These are phyloP conservation scores for Curvularia eragrostidis DNA, from an alignment of 2,329 filamentous ascomycete genomes.

Conservation along the genomic window DNA sequence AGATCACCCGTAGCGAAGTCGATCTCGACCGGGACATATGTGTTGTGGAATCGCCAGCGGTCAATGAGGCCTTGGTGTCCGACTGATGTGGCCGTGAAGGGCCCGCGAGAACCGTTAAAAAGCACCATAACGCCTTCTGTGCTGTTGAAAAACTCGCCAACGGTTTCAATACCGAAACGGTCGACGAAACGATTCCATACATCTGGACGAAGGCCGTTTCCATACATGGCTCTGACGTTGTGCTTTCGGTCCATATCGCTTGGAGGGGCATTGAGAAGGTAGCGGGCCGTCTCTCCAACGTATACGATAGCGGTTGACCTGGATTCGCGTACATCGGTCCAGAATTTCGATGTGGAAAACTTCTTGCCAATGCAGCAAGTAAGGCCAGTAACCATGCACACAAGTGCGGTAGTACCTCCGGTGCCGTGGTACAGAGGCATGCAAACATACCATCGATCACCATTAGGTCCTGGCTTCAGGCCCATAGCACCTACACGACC, in stretches of 20 bases:
- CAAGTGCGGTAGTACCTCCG: constrained; percentile 66
- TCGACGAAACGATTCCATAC: constrained; percentile 71
- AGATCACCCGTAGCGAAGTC: constrained; percentile 73
- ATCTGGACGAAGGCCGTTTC: constrained; percentile 72
- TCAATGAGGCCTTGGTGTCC: constrained; percentile 73
- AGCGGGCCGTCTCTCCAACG: constrained; percentile 78
- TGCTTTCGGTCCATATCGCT: constrained; percentile 67
- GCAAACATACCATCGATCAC: constrained; percentile 74
- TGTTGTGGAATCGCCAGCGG: constrained; percentile 60
- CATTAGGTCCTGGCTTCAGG: constrained; percentile 49
- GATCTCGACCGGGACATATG: constrained; percentile 70
- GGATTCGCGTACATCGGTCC: constrained; percentile 72
- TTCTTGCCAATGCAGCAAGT: constrained; percentile 69
- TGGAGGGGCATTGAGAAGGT: constrained; percentile 71
- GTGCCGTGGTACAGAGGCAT: constrained; percentile 83
- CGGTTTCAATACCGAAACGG: constrained; percentile 66
- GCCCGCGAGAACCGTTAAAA: constrained; percentile 65
- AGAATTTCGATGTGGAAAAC: constrained; percentile 75
- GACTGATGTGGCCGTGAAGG: constrained; percentile 68
- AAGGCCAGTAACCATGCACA: constrained; percentile 61
- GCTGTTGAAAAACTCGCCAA: constrained; percentile 79
- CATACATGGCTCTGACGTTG: constrained; percentile 65
- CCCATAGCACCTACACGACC: constrained; percentile 47
- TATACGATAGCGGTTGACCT: constrained; percentile 75
- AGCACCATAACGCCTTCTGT: constrained; percentile 74